Base-by-base conservation (phyloP, 345 rosid genomes). In the Corchorus capsularis region DNA sequence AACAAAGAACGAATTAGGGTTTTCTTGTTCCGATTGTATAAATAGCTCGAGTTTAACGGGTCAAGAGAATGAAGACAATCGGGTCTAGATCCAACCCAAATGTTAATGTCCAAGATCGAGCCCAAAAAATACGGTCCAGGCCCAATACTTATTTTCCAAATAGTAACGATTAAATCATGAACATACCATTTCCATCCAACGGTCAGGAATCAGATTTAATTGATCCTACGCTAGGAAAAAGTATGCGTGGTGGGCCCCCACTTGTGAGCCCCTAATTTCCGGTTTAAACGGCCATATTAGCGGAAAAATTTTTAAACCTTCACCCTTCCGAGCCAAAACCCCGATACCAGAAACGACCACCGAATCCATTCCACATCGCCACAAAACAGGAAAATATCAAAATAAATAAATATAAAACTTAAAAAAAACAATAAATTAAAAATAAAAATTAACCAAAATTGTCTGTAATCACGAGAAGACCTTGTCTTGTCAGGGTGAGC, bases 391-490 rank as follows among this genome's bases (percentile, higher is more conserved):
- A 3, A 17, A 27, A 27, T 27, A 27, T 6, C 43, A 4, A 65
- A 67, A 22, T n/a, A 69, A 15, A 39, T 27, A 27, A 27, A 27
- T 27, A 14, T n/a, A 63, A 63, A 15, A 3, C 10, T 20, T 14
- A 62, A 17, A 64, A 67, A 67, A 67, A n/a, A 20, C 1, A 5
- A 43, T 46, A 20, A 20, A 66, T 43, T 19, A 19, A 46, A 66
- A 27, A 49, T 7, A 27, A 53, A 41, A 19, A n/a, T 39, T 35
- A 63, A 41, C 34, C 4, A 50, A 69, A 50, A 53, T 35, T 35
- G 3, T 37, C 74, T 37, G 74, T 70, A 32, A 74, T 62, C 69
- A 49, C 57, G 19, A 37, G 70, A 52, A 74, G 34, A 49, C 34
- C 5, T 3, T 34, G n/a, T 11, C 50, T 34, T 62, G 67, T 32